A percentile compares a stretch with the other conserved stretches of the same genome.
Conservation (phyloP, 768 basidiomycete species). For the Termitomyces sp. region DNA sequence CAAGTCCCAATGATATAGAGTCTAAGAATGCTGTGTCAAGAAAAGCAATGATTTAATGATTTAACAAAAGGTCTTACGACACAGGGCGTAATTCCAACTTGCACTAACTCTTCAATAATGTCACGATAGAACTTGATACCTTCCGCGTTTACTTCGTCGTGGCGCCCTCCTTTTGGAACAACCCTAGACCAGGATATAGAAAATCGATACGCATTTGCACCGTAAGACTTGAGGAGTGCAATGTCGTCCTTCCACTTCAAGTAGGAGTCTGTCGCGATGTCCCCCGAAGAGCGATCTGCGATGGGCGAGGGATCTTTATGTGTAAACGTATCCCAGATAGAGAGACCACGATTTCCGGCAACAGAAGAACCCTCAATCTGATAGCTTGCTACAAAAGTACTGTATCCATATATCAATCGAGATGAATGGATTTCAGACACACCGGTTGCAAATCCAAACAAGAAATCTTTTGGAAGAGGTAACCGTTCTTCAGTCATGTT, state of each 20-base stretch:
- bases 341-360: slow-evolving; percentile 51
- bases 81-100: slow-evolving; percentile 56
- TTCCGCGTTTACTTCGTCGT: slow-evolving; percentile 58
- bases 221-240: slow-evolving; percentile 53
- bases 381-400: slow-evolving; percentile 45
- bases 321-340: slow-evolving; percentile 74
- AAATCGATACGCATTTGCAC: slow-evolving; percentile 70
- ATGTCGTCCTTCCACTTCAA: slow-evolving; percentile 62
- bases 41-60: not conserved
- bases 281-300: slow-evolving; percentile 57
- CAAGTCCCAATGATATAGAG: slow-evolving; percentile 74
- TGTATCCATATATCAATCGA: no score
- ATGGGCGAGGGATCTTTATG: slow-evolving; percentile 45
- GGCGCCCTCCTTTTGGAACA: slow-evolving; percentile 58
- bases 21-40: slow-evolving; percentile 31
- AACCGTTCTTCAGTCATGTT: not conserved
- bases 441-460: slow-evolving; percentile 33
- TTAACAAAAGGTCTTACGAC: slow-evolving; percentile 34
- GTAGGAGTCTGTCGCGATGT: slow-evolving; percentile 67
- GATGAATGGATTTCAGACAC: not conserved
- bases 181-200: slow-evolving; percentile 71
- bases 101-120: slow-evolving; percentile 60
- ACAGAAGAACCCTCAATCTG: slow-evolving; percentile 69
- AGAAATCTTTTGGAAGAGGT: slow-evolving; percentile 25
- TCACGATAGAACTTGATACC: slow-evolving; percentile 65